A percentile compares a stretch with the other conserved stretches of the same genome.
Evolutionary conservation across 1,284 basidiomycete genomes (phyloP).

Genomic region (Ceratobasidium sp.): DNA sequence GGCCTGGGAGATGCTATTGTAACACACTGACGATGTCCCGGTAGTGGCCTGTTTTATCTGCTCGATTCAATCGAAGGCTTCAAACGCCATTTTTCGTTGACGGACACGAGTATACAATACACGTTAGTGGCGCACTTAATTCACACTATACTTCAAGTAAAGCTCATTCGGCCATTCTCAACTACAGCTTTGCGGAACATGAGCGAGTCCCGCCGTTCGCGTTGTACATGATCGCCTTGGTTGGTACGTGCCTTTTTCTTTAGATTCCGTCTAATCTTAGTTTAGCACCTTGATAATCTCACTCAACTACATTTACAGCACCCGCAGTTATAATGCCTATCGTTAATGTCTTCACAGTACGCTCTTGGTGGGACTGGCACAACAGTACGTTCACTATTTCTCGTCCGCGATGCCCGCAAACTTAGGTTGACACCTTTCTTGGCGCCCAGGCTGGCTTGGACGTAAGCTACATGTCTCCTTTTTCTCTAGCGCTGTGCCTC

Average conservation of each 20-base stretch:
- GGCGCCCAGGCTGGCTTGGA: conserved; percentile 67
- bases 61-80: conserved; percentile 82
- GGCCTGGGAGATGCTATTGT: conserved; percentile 10
- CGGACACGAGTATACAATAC: conserved; percentile 63
- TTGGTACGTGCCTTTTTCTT: conserved; percentile 9
- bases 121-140: neutral
- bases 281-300: conserved; percentile 68
- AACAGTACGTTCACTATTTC: conserved; percentile 55
- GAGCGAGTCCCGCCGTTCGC: conserved; percentile 78
- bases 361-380: conserved; percentile 91
- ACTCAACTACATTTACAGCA: conserved; percentile 70
- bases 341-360: conserved; percentile 75
- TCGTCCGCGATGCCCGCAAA: neutral
- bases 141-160: conserved; percentile 61
- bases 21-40: neutral
- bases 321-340: conserved; percentile 75
- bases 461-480: conserved; percentile 59
- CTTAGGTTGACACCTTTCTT: conserved; percentile 6
- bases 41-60: conserved; percentile 72
- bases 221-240: conserved; percentile 29
- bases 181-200: conserved; percentile 67
- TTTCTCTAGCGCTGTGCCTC: conserved; percentile 38
- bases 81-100: conserved; percentile 83
- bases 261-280: conserved; percentile 44
- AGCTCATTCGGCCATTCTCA: neutral